Base-by-base conservation (phyloP, 2,329 filamentous ascomycete genomes). In the Lasiodiplodia sp. region DNA sequence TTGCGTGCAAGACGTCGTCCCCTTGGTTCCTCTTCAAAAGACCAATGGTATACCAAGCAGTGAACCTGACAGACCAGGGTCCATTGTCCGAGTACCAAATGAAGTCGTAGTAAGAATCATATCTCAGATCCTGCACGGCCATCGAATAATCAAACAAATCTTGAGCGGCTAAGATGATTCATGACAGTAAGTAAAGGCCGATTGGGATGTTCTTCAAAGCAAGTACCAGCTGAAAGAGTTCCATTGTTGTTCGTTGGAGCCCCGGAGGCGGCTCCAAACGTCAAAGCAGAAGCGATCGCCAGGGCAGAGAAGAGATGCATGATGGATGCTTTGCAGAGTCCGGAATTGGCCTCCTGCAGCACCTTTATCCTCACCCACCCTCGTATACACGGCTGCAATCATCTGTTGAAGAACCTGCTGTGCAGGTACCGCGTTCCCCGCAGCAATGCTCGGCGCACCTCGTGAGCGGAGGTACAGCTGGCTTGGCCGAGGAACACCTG, bases 31-130 rank as follows among this genome's bases (percentile, higher is more conserved):
- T 77, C 51, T 79, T 71, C 34, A 82, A 67, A 18, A 83, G 69
- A 1, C 81, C 81, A 0, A 79, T 73, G 3, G 79, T 72, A 58
- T 83, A 82, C 81, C 81, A 82, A 0, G 80, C 79, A 1, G 81
- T 83, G 60, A 84, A 84, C 11, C 82, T 76, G 40, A 78, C 74
- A 3, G 78, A 81, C 79, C 81, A 83, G 23, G 78, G 78, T 0
- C 82, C 82, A 3, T 79, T 81, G 57, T 83, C 79, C 12, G 76
- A 75, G 63, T 83, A 84, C 70, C 73, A 78, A 28, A 84, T 78
- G 56, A 79, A 80, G 25, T 82, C 80, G 71, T 84, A 84, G 2
- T 76, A 78, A 8, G 76, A 72, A 69, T 84, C 82, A 65, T 77
- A 84, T 52, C 82, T 73, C 2, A 74, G 73, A 66, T 83, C 81